Evolutionary conservation across 2,329 filamentous ascomycete genomes (phyloP).

Genomic region (Talaromyces sp.): DNA sequence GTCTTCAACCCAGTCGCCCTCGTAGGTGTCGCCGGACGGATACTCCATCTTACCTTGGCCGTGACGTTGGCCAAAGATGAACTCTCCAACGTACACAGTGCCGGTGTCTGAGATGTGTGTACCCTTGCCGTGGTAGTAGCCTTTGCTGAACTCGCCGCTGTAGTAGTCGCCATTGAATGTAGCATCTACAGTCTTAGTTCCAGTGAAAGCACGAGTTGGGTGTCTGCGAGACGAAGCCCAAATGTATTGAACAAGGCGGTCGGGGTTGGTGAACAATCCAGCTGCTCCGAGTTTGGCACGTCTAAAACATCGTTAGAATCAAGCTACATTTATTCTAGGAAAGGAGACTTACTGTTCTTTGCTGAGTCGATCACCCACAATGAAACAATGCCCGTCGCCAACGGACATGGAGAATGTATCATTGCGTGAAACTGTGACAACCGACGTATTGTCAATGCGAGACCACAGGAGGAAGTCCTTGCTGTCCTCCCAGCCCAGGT

Average conservation of each 20-base stretch:
- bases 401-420: constrained; percentile 38
- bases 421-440: constrained; percentile 35
- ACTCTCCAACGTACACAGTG: constrained; percentile 57
- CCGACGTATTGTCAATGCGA: constrained; percentile 39
- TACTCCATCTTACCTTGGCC: constrained; percentile 60
- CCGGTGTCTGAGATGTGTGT: constrained; percentile 55
- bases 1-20: constrained; percentile 48
- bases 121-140: constrained; percentile 55
- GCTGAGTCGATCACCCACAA: constrained; percentile 42
- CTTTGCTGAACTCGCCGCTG: constrained; percentile 52
- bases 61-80: constrained; percentile 53
- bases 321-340: not conserved
- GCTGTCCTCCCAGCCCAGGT: constrained; percentile 38
- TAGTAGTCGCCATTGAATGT: constrained; percentile 59
- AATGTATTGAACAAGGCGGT: constrained; percentile 45
- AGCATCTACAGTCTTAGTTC: constrained; percentile 51
- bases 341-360: constrained; percentile 36
- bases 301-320: constrained; percentile 26
- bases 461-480: constrained; percentile 47
- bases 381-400: constrained; percentile 42
- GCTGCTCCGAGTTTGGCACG: constrained; percentile 34
- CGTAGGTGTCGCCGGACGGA: constrained; percentile 52
- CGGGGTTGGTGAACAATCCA: constrained; percentile 39
- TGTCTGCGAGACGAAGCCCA: constrained; percentile 47
- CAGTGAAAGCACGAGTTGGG: constrained; percentile 45